A percentile compares a stretch with the other conserved stretches of the same genome.
These are phyloP conservation scores for Cymbidium sinense DNA, from an alignment of 106 monocot species.

Conservation along the genomic window DNA sequence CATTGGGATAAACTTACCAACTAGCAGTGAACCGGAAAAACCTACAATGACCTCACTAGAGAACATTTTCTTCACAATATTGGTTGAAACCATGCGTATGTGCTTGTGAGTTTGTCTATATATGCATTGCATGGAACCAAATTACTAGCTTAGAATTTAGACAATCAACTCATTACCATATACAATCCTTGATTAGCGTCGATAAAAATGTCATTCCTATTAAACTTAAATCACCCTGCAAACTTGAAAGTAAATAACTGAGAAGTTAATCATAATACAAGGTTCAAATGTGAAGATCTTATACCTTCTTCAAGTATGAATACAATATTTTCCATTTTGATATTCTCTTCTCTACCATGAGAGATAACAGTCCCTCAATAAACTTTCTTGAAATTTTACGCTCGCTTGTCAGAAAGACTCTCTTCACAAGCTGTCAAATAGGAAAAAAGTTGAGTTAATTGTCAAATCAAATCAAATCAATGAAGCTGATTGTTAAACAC, in stretches of 20 bases:
- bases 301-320: slow-evolving; percentile 39
- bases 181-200: background rate
- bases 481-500: background rate
- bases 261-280: background rate
- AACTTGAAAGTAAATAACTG: background rate
- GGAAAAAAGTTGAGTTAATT: background rate
- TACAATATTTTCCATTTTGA: slow-evolving; percentile 36
- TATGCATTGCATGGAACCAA: background rate
- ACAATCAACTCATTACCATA: background rate
- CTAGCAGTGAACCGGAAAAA: too few species aligned
- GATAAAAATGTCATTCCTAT: background rate
- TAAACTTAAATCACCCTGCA: background rate
- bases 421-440: slow-evolving; percentile 34
- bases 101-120: background rate
- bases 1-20: too few species aligned
- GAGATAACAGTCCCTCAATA: slow-evolving; percentile 28
- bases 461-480: background rate
- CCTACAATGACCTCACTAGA: background rate
- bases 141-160: background rate
- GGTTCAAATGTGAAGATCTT: background rate
- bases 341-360: slow-evolving; percentile 36
- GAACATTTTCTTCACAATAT: background rate
- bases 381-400: slow-evolving; percentile 42
- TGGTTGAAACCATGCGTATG: background rate
- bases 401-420: slow-evolving; percentile 34